Evolutionary conservation across 2,329 filamentous ascomycete genomes (phyloP).

Genomic region (Cladosporium sp.): DNA sequence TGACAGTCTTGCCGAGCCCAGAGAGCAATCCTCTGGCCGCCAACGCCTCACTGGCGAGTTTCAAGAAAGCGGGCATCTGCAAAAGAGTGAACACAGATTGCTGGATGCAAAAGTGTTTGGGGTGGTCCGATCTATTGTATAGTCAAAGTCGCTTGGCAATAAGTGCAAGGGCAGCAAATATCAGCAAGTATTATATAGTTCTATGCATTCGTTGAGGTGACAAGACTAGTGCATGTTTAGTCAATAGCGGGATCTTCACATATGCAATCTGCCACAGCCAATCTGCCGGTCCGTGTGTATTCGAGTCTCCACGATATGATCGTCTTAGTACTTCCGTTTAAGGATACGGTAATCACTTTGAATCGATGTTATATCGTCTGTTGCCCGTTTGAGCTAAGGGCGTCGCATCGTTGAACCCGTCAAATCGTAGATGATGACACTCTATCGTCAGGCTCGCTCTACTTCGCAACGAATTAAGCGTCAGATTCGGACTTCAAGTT

Average conservation of each 20-base stretch:
- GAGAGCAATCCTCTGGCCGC: constrained; percentile 3
- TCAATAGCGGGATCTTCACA: background rate
- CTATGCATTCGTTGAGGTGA: background rate
- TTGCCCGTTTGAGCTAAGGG: background rate
- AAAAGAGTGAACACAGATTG: background rate
- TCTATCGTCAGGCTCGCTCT: background rate
- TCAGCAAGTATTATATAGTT: background rate
- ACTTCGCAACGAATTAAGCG: background rate
- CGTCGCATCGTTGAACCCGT: background rate
- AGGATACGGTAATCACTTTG: background rate
- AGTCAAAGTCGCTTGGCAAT: background rate
- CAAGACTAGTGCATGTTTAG: background rate
- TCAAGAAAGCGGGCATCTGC: constrained; percentile 6
- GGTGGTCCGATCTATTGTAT: background rate
- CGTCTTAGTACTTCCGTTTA: background rate
- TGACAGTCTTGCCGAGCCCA: constrained; percentile 12
- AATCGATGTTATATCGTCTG: background rate
- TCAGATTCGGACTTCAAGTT: background rate
- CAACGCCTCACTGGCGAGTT: constrained; percentile 6
- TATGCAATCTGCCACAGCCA: background rate
- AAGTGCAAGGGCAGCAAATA: background rate
- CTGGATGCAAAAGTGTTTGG: background rate
- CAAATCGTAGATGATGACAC: background rate
- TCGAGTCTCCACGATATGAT: constrained; percentile 5
- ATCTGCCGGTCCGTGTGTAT: background rate